Base-by-base conservation (phyloP, 441 rosid species). In the Pelargonium myrrhifolium region DNA sequence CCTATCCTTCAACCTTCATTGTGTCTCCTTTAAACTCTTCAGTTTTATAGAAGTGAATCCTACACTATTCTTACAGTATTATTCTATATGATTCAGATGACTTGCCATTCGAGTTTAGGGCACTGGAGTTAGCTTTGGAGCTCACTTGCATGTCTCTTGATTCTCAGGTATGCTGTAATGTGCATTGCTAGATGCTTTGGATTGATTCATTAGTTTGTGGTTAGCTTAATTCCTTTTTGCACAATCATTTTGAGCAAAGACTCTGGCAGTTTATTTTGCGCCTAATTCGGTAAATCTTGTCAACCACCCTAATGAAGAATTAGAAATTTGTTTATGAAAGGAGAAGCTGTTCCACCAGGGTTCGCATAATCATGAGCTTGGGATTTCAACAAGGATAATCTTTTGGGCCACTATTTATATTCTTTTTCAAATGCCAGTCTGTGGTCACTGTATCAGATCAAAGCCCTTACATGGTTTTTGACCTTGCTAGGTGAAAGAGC, bases 41-140 rank as follows among this genome's bases (percentile, higher is more conserved):
- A 21, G 11, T 18, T 56, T 20, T 56, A 56, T 56, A 56, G 21
- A 20, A 20, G 61, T 56, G 22, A 56, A 56, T 21, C 65, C 45
- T 22, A 59, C 28, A 24, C 62, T 55, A 9, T 62, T 78, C 81
- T 83, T 14, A 51, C 37, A 12, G 60, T 28, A 26, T 72, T 24
- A 76, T 59, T 73, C 71, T 69, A 35, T 73, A 66, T 81, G 64
- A 71, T 79, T 71, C 88, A 94, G 99, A 94, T 86, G 97, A 94
- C 81, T 83, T 94, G 71, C 99, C 97, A 24, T 94, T 94, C 78
- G 97, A 94, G 69, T 92, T 94, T 73, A 87, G 82, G 80, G 96
- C 99, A 31, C 80, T 94, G 75, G 99, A 94, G 77, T 71, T 94
- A 81, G 97, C 97, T 76, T 79, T 94, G 87, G 99, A 94, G 65